Base-by-base conservation (phyloP, 768 basidiomycete genomes). In the Lentinula sp. region DNA sequence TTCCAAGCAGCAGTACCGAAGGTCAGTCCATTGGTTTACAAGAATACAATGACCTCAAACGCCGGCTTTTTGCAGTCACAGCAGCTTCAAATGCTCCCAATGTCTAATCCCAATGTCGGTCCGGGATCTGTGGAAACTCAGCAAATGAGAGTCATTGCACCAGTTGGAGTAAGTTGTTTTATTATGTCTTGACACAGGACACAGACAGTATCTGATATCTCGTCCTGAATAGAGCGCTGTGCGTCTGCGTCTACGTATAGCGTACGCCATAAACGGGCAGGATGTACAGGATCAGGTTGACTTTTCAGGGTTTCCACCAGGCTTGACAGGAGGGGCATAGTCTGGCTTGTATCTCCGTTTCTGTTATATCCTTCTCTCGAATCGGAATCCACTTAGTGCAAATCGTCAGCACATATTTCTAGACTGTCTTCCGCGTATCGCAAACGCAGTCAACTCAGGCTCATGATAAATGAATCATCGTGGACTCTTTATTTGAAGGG, bases 1-100 rank as follows among this genome's bases (percentile, higher is more conserved):
- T 98, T 99, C 79, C 97, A 98, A 71, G 97, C 95, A 43, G 97
- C 96, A 7, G 96, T 99, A 7, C 96, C 96, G 3, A 96, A 93
- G 83, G 95, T 93, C 4, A 61, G 72, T 58, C 18, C 28, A 28
- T 28, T 28, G 3, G 2, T 3, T 28, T 28, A 28, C 28, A 3
- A 28, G 28, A 28, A 28, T 2, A 28, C 28, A 28, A 28, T 28
- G 28, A 3, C 52, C 36, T 60, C 13, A 28, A 46, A 23, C 20
- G 55, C 50, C 6, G 12, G 45, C n/a, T n/a, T 36, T 6, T 50
- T 60, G 2, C 68, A 98, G 93, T 91, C 95, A 0, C 95, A 97
- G 74, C 95, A 97, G 71, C 73, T 99, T 60, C 95, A 98, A 72
- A 99, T 99, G 96, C 80, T 94, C 61, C 93, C 96, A 6, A 98